Conservation (phyloP, 2,329 filamentous ascomycete genomes). For the Epicoccum nigrum region DNA sequence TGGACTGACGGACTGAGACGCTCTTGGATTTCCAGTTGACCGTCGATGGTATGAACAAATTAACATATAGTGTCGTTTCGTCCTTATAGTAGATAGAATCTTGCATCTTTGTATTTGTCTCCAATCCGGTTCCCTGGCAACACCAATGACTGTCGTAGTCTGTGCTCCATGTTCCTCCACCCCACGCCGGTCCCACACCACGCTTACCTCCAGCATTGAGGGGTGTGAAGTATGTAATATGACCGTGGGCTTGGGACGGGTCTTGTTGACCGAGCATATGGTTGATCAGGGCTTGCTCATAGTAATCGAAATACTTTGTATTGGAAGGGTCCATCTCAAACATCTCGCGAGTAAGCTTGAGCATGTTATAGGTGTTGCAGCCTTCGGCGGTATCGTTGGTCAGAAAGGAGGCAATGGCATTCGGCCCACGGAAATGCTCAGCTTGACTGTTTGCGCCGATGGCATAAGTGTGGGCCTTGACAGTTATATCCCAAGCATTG, state of each 20-base stretch:
- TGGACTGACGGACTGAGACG: neutral
- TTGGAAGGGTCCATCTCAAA: neutral
- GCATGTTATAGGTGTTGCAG: conserved; percentile 5
- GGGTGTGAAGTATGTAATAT: conserved; percentile 4
- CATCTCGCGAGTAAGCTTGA: conserved; percentile 2
- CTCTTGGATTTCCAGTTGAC: conserved; percentile 1
- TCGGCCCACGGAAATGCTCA: neutral
- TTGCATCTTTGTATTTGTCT: conserved; percentile 61
- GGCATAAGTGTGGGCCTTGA: neutral
- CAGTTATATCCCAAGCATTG: neutral
- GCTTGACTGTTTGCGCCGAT: conserved; percentile 2
- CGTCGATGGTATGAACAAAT: conserved; percentile 42
- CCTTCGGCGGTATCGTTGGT: neutral
- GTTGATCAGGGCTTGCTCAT: conserved; percentile 5
- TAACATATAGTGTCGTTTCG: neutral
- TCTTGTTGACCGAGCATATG: conserved; percentile 3
- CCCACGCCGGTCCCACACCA: conserved; percentile 59
- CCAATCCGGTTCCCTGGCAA: conserved; percentile 59
- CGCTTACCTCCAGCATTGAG: conserved; percentile 40
- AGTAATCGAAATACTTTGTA: conserved; percentile 1
- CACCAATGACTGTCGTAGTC: conserved; percentile 62
- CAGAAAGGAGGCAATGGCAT: neutral
- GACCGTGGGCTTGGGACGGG: neutral
- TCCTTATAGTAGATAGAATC: conserved; percentile 55
- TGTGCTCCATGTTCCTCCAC: conserved; percentile 61